Evolutionary conservation across 1,284 basidiomycete genomes (phyloP), one percentile per base, ranked within the genome.

Genomic region (Ustilago bromivora): DNA sequence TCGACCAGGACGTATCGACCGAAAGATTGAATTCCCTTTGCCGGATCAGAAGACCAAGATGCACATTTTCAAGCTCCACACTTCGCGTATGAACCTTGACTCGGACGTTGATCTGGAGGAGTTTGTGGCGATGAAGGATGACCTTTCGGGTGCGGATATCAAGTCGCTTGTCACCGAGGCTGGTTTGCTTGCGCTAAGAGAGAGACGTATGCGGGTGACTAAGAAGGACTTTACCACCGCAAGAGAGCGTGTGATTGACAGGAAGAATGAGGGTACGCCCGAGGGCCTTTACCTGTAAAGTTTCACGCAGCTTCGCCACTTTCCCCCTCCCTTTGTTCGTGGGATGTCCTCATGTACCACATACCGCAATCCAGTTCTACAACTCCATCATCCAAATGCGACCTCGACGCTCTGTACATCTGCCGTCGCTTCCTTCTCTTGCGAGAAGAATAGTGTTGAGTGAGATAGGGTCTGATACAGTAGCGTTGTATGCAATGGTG

Each of bases 21-120:
- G 97, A 66, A 99, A 99, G 90, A 99, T 99, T 68, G 85, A 88
- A 83, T 88, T 84, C 73, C 84, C 87, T 35, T 69, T 79, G 46
- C 75, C 75, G 9, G 84, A 86, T 66, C 78, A 81, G 34, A 86
- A 86, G 82, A 86, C 84, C 57, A 86, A 86, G 82, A 86, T 86
- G 84, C 96, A 98, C 87, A 99, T 99, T 85, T 99, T 99, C 92
- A 92, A 92, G 86, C 88, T 99, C 79, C 97, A 99, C 87, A 99
- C 97, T 2, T 92, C 94, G 41, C 92, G 96, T 31, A 99, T 99
- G 97, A 97, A 91, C 82, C 88, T 99, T 53, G 89, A 89, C 63
- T 90, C 92, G 57, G 97, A 99, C 83, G 97, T 99, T 47, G 94
- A 97, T 86, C 88, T 99, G 57, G 97, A 99, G 86, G 96, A 98